Evolutionary conservation across 2,329 filamentous ascomycete species (phyloP), one percentile per base, ranked within the genome.

Genomic region (Thermoascus crustaceus): DNA sequence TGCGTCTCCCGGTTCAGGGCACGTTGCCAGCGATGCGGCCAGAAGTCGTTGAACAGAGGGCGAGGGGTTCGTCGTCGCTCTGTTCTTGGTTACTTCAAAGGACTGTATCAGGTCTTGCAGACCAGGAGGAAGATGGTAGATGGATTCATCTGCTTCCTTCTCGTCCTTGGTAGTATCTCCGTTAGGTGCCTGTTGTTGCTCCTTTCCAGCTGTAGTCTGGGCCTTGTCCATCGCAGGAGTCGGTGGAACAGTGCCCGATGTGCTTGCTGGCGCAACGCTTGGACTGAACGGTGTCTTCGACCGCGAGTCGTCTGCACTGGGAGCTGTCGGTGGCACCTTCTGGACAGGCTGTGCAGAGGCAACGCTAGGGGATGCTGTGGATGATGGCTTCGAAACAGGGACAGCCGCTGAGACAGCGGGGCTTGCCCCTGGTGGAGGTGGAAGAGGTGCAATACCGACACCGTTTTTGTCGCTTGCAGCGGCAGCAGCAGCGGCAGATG

Each of bases 401-500:
- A 64, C 44, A 26, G 73, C 47, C 46, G 66, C 34, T 61, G 64
- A 40, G 68, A 62, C 40, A 72, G 77, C 57, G 69, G 57, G 46
- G 68, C 56, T 53, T 27, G 64, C 61, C 35, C 83, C 82, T 18
- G 87, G 87, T 51, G 91, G 91, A 43, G 91, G 89, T 37, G 91
- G 91, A 53, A 96, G 71, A 25, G 91, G 91, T 39, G 89, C 81
- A 54, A 98, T 95, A 17, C 91, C 91, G 19, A 96, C 82, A 35
- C 75, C 75, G 56, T 82, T 89, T 67, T 85, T 88, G 64, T 94
- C 87, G 58, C 78, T 87, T 30, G 88, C 86, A 1, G 91, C 89
- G 0, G 89, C 91, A 0, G 91, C 91, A 0, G 91, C 91, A 0
- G 91, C 91, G 0, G 91, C 91, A 23, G 91, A 96, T 29, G 91